Evolutionary conservation across 192 early-diverging fungal genomes (phyloP).

Genomic region (Linnemannia hyalina): DNA sequence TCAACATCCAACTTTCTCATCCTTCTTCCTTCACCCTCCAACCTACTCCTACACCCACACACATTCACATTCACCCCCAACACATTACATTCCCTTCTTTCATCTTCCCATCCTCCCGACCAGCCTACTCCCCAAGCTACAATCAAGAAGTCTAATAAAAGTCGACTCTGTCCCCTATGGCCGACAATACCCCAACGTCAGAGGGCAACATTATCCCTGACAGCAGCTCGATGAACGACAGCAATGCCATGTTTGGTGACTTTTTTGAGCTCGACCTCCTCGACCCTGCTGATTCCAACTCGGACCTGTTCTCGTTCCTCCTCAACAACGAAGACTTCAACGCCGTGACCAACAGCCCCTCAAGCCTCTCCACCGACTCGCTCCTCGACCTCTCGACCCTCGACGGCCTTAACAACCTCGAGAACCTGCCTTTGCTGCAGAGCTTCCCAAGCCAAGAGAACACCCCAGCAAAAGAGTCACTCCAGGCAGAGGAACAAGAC

Average conservation of each 20-base stretch:
- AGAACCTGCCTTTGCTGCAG: neutral
- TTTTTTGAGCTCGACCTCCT: constrained; percentile 39
- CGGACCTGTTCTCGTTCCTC: constrained; percentile 29
- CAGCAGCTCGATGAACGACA: constrained; percentile 4
- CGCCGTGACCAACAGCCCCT: neutral
- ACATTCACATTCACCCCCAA: neutral
- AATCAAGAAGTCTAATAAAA: neutral
- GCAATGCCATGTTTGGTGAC: constrained; percentile 36
- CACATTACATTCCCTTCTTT: neutral
- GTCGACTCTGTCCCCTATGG: neutral
- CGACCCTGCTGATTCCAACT: constrained; percentile 10
- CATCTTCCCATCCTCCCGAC: neutral
- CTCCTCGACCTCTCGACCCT: neutral
- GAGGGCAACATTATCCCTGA: neutral
- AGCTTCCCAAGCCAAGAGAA: neutral
- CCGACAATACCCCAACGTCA: neutral
- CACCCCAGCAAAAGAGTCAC: neutral
- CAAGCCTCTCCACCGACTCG: neutral
- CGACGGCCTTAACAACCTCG: neutral
- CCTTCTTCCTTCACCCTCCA: neutral
- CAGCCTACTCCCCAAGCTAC: neutral
- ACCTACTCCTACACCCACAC: neutral
- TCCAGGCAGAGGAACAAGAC: neutral
- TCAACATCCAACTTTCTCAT: neutral
- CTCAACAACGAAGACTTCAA: constrained; percentile 34